Evolutionary conservation across 2,329 filamentous ascomycete species (phyloP).

Genomic region (Zymoseptoria tritici): DNA sequence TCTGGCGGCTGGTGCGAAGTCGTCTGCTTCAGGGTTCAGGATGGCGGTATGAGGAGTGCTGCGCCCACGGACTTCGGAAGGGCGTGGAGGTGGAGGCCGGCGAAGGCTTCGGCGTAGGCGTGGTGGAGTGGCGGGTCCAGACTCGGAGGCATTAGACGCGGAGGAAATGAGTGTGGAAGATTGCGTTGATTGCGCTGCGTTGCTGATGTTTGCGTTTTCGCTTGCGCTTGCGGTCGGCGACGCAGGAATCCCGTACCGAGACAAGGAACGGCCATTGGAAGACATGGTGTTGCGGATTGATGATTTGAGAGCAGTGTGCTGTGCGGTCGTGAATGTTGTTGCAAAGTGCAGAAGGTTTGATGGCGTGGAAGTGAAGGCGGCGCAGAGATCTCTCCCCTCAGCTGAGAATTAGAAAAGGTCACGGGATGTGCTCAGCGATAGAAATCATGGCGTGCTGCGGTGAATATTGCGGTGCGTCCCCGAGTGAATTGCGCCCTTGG

Average conservation of each 20-base stretch:
- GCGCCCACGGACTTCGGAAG: not conserved
- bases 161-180: not conserved
- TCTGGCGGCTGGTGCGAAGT: constrained; percentile 18
- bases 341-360: not conserved
- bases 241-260: not conserved
- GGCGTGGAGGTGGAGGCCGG: not conserved
- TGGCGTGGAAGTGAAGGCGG: not conserved
- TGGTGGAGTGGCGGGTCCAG: not conserved
- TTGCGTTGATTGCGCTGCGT: not conserved
- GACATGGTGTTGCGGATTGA: not conserved
- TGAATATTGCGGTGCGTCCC: not conserved
- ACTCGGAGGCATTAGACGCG: not conserved
- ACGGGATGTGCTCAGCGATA: not conserved
- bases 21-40: constrained; percentile 19
- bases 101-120: not conserved
- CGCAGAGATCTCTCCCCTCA: not conserved
- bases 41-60: not conserved
- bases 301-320: not conserved
- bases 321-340: not conserved
- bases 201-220: not conserved
- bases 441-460: not conserved
- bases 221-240: not conserved
- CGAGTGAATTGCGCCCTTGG: not conserved
- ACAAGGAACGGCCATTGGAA: not conserved
- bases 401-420: not conserved